Percentiles rank a stretch among this genome's conserved stretches.
Conservation (phyloP, 2,329 filamentous ascomycete species). For the Hirsutella minnesotensis region DNA sequence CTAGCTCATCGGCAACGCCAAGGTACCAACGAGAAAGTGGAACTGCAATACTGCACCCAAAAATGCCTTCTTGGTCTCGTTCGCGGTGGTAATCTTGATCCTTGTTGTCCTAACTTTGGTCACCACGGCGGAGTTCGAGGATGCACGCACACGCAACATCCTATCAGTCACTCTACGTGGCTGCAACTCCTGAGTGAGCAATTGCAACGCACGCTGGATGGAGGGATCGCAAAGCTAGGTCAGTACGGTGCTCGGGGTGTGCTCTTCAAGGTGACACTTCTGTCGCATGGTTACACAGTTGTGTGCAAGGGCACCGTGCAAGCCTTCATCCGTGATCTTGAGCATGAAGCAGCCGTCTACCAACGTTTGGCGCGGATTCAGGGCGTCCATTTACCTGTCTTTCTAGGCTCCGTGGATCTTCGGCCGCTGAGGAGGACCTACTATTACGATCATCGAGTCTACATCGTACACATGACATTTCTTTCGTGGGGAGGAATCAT, state of each 20-base stretch:
- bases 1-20: slow-evolving; percentile 3
- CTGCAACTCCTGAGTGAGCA: slow-evolving; percentile 19
- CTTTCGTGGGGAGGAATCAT: slow-evolving; percentile 22
- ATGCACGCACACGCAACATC: slow-evolving; percentile 11
- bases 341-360: no score
- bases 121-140: slow-evolving; percentile 14
- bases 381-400: slow-evolving; percentile 24
- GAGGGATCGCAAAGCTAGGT: slow-evolving; percentile 16
- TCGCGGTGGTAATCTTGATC: slow-evolving; percentile 16
- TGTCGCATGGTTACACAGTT: slow-evolving; percentile 29
- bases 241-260: slow-evolving; percentile 22
- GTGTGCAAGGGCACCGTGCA: slow-evolving; percentile 30
- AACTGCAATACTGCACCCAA: slow-evolving; percentile 22
- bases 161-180: slow-evolving; percentile 14
- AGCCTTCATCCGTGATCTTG: no score
- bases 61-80: slow-evolving; percentile 25
- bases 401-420: slow-evolving; percentile 25
- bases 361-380: slow-evolving; percentile 21
- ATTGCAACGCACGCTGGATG: slow-evolving; percentile 16
- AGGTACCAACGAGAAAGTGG: not conserved
- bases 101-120: slow-evolving; percentile 23
- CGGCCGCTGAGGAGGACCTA: slow-evolving; percentile 15
- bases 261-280: slow-evolving; percentile 28
- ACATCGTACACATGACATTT: slow-evolving; percentile 20
- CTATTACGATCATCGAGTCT: no score